Evolutionary conservation across 2,329 filamentous ascomycete species (phyloP), one percentile per base, ranked within the genome.

Genomic region (Alternaria infectoria): DNA sequence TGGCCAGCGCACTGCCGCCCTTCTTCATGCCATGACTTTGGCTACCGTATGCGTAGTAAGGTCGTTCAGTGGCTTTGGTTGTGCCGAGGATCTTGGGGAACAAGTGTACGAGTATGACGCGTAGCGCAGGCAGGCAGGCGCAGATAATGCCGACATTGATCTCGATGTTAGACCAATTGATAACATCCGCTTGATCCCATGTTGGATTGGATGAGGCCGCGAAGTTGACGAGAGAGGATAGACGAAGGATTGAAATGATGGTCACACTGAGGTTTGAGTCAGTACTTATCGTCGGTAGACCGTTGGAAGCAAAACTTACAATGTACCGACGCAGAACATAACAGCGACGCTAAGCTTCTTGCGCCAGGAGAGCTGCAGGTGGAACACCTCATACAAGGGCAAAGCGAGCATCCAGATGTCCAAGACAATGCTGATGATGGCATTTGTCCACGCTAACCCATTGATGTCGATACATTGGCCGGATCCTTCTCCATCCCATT

Each of bases 111-210:
- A 83, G 71, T 3, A 83, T 71, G 2, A 79, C 73, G 32, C 80
- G 78, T 15, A 83, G 65, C n/a, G 77, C 72, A 1, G 82, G 82
- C 69, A 84, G 78, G 70, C 82, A 82, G 8, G 80, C 80, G 66
- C 82, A 83, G n/a, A 83, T 79, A 56, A 83, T 80, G 25, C 80
- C 81, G 2, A 82, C 76, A 62, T 82, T 77, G 59, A 82, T 74
- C 67, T 84, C 82, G 26, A 83, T 74, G 12, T 77, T 78, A 17
- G 77, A 80, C 82, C 82, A 83, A 55, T 78, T 79, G 17, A 77
- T 69, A 8, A 81, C 78, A 5, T 77, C 77, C n/a, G 73, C 69
- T 68, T 82, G 80, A 59, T 81, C 80, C 77, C 78, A 81, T 32
- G 74, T 78, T 40, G 81, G 68, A 65, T 85, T 84, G 2, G 66